Base-by-base conservation (phyloP, 441 rosid genomes). In the Erysimum cheiri region DNA sequence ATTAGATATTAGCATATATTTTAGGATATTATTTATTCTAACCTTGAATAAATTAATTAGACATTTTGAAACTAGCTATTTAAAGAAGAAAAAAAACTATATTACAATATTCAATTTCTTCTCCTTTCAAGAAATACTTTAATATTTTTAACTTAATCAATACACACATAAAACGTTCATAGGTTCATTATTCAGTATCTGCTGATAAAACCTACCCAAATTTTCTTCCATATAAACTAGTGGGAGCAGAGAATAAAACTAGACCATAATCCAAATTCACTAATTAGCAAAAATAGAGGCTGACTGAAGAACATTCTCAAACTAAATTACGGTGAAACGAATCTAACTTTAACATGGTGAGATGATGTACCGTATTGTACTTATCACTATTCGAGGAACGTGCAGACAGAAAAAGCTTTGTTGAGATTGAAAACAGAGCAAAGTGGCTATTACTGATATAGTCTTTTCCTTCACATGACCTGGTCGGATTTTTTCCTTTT, bases 401-500 rank as follows among this genome's bases (percentile, higher is more conserved):
- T 60, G 77, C 28, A 49, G 71, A 39, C 72, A 54, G 55, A 52
- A 59, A 64, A 32, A 57, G 67, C 15, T 72, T 52, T 32, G 73
- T 3, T 53, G 48, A 60, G 77, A 43, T 17, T 74, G 69, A 43
- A 67, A 74, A 60, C 53, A 67, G 36, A 67, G 8, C 28, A 74
- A 52, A 60, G 69, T 60, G 58, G 44, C 59, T 53, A 32, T 50
- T 43, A 29, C 44, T 11, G 5, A 3, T 64, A 58, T n/a, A n/a
- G 39, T 65, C 67, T 67, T 52, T 60, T 74, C 63, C 49, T 74
- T 74, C 78, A 74, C 78, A 68, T 74, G 78, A 54, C 59, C 37
- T 74, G 69, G 73, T 68, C 78, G 73, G 78, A 29, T 46, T 60
- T 65, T 22, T 64, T 41, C 2, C 10, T 22, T 35, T 36, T 32